Conservation (phyloP, 2,329 filamentous ascomycete species). For the Exophiala aquamarina region DNA sequence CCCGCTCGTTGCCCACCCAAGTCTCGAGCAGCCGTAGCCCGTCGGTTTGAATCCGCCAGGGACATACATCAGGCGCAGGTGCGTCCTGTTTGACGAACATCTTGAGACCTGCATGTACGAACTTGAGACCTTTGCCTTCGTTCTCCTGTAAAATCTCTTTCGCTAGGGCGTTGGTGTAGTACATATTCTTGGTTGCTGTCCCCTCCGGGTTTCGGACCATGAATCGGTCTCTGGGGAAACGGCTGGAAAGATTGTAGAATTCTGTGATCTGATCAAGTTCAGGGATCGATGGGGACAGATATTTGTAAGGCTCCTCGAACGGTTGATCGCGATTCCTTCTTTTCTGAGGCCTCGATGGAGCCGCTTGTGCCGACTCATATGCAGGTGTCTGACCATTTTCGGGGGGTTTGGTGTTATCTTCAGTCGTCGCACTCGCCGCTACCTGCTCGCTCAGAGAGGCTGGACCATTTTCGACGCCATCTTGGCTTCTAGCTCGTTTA, state of each 20-base stretch:
- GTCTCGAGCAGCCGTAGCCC: constrained; percentile 88
- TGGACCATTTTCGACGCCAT: not conserved
- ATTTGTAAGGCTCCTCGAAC: constrained; percentile 93
- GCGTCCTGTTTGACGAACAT: constrained; percentile 99
- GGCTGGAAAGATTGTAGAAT: constrained; percentile 81
- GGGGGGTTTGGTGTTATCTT: no score
- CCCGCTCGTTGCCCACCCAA: constrained; percentile 77
- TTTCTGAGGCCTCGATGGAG: constrained; percentile 15
- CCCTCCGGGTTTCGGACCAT: constrained; percentile 93
- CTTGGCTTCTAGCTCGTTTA: constrained; percentile 25
- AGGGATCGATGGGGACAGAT: constrained; percentile 65
- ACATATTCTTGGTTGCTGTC: constrained; percentile 88
- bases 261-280: constrained; percentile 74
- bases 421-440: no score
- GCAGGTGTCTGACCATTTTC: no score
- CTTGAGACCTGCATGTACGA: constrained; percentile 94
- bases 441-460: no score
- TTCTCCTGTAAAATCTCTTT: constrained; percentile 84
- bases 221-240: constrained; percentile 87
- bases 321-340: constrained; percentile 47
- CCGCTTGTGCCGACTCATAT: no score
- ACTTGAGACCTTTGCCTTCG: constrained; percentile 87
- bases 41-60: constrained; percentile 94
- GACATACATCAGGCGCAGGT: constrained; percentile 79
- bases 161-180: constrained; percentile 85